Conservation (phyloP, 495 filamentous ascomycete genomes). For the Daldinia grandis region DNA sequence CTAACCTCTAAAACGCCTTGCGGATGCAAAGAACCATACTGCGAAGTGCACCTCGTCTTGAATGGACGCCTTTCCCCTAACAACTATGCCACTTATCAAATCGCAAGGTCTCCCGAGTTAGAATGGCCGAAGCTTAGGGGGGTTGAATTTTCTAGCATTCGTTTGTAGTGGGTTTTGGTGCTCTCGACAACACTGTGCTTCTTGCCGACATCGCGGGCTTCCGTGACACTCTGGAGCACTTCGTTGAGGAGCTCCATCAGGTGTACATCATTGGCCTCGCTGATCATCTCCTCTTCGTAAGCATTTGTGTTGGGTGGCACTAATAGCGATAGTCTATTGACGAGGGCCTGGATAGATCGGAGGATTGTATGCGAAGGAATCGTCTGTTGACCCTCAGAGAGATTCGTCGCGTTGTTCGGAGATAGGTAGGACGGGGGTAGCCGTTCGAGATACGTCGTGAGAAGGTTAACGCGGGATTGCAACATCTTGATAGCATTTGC, state of each 20-base stretch:
- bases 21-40: constrained; percentile 37
- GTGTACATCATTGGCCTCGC: constrained; percentile 80
- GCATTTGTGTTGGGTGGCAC: constrained; percentile 61
- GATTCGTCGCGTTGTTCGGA: constrained; percentile 47
- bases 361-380: constrained; percentile 69
- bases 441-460: constrained; percentile 79
- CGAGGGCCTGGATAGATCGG: constrained; percentile 70
- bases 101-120: constrained; percentile 36
- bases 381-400: constrained; percentile 52
- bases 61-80: background rate
- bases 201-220: constrained; percentile 73
- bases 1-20: constrained; percentile 41
- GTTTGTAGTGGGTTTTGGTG: constrained; percentile 46
- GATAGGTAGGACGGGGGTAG: constrained; percentile 71
- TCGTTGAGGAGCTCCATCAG: constrained; percentile 75
- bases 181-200: constrained; percentile 72
- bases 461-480: constrained; percentile 80
- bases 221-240: constrained; percentile 71
- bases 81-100: background rate
- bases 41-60: constrained; percentile 3
- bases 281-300: constrained; percentile 65
- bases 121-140: constrained; percentile 17
- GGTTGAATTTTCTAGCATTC: constrained; percentile 10
- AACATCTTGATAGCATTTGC: constrained; percentile 93
- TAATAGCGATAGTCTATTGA: constrained; percentile 68